Conservation (phyloP, 2,329 filamentous ascomycete species). For the Shiraia bambusicola region DNA sequence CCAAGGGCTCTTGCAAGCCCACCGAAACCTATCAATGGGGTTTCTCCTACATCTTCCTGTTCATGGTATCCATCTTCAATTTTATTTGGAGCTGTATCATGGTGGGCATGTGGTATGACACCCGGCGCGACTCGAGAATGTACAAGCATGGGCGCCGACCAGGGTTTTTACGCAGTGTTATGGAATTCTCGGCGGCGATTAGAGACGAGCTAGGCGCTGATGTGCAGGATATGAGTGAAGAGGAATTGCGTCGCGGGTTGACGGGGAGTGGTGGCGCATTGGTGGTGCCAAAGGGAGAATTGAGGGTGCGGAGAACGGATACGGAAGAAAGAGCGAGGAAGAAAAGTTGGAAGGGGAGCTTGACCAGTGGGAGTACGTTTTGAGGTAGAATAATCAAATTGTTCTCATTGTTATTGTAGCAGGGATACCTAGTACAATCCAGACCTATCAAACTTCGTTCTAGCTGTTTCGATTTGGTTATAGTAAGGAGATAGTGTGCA, state of each 20-base stretch:
- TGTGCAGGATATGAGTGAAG: slow-evolving; percentile 21
- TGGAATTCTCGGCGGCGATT: slow-evolving; percentile 31
- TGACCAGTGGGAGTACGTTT: slow-evolving; percentile 34
- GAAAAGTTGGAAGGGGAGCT: slow-evolving; percentile 20
- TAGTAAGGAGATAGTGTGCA: no score
- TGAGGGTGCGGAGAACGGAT: slow-evolving; percentile 23
- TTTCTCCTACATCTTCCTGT: slow-evolving; percentile 40
- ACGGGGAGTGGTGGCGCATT: slow-evolving; percentile 24
- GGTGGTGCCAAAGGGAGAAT: slow-evolving; percentile 26
- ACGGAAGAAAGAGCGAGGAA: slow-evolving; percentile 6
- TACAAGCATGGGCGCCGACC: slow-evolving; percentile 32
- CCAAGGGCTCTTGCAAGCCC: slow-evolving; percentile 33
- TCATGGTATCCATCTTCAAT: slow-evolving; percentile 39
- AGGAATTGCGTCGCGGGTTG: slow-evolving; percentile 22
- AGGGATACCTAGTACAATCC: no score
- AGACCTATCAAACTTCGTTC: no score
- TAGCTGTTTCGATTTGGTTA: no score
- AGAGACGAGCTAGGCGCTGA: slow-evolving; percentile 29
- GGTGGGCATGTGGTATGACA: slow-evolving; percentile 38
- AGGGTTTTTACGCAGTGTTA: slow-evolving; percentile 29
- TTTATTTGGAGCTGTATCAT: slow-evolving; percentile 38
- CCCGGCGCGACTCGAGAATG: slow-evolving; percentile 28
- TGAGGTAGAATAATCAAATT: slow-evolving; percentile 8
- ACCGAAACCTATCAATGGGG: slow-evolving; percentile 39
- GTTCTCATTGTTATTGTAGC: no score